phyloP scores from a whole-genome alignment of 2,329 filamentous ascomycete species.

The Paecilomyces fulvus region DNA sequence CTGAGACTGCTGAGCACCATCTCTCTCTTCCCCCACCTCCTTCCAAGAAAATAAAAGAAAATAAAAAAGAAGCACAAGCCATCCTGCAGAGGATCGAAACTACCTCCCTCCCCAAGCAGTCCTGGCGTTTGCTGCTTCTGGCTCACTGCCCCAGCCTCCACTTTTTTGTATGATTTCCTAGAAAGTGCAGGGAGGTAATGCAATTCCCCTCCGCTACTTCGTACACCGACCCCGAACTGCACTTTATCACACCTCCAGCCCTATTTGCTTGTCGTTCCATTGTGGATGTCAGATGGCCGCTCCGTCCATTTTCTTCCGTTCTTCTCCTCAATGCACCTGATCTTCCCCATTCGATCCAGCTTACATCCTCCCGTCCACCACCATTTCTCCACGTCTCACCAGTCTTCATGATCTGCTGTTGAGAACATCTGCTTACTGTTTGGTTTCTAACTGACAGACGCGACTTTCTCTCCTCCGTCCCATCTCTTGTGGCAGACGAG shows the following conservation, averaged over 20 bases:
- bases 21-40: slow-evolving; percentile 9
- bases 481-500: slow-evolving; percentile 2
- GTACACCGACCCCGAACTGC: slow-evolving; percentile 8
- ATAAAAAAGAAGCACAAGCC: slow-evolving; percentile 4
- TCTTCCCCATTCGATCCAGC: neutral
- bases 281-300: no score
- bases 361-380: slow-evolving; percentile 11
- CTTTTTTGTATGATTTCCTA: slow-evolving; percentile 16
- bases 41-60: slow-evolving; percentile 1
- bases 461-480: slow-evolving; percentile 12
- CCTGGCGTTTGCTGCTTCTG: neutral
- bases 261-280: neutral
- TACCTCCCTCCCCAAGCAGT: slow-evolving; percentile 4
- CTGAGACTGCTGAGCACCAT: neutral
- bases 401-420: neutral
- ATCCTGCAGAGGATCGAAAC: slow-evolving; percentile 5
- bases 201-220: neutral
- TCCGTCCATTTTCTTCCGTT: neutral
- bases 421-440: slow-evolving; percentile 4
- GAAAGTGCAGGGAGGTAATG: slow-evolving; percentile 3
- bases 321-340: neutral
- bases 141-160: slow-evolving; percentile 15
- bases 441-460: neutral
- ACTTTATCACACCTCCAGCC: neutral
- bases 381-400: slow-evolving; percentile 26